Conservation (phyloP, 176 grass and related monocot genomes). For the maize (Zea mays) region DNA sequence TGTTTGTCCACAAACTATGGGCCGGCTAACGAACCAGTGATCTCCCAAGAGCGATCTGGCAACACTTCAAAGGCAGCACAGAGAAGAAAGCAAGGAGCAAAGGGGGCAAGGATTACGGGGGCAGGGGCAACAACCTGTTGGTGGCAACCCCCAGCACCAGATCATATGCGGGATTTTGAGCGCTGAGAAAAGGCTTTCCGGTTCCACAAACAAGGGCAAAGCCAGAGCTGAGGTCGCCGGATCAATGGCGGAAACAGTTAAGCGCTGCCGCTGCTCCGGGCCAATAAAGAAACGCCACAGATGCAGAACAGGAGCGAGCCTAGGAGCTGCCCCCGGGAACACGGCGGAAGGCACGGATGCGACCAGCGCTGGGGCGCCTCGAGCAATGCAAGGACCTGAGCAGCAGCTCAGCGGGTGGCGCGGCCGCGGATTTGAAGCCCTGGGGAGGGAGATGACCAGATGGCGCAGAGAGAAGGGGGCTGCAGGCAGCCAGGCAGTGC, state of each 20-base stretch:
- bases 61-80: constrained; percentile 18
- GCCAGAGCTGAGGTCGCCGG: constrained; percentile 19
- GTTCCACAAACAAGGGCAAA: background rate
- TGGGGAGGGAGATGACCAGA: constrained; percentile 32
- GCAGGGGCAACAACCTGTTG: background rate
- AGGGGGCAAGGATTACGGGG: background rate
- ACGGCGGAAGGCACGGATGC: constrained; percentile 38
- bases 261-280: constrained; percentile 28
- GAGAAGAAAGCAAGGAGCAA: background rate
- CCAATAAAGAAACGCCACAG: constrained; percentile 16
- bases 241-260: constrained; percentile 49
- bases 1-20: constrained; percentile 3
- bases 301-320: constrained; percentile 4
- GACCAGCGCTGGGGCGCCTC: constrained; percentile 33
- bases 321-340: background rate
- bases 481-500: background rate
- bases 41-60: background rate
- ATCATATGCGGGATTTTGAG: background rate
- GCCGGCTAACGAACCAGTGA: background rate
- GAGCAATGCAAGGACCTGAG: constrained; percentile 40
- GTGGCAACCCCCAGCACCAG: background rate
- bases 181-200: background rate
- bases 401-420: constrained; percentile 2
- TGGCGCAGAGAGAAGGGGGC: constrained; percentile 8
- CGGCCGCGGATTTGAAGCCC: constrained; percentile 29